Evolutionary conservation across 805 yeast species (phyloP).

Genomic region (Kodamaea leandrae): DNA sequence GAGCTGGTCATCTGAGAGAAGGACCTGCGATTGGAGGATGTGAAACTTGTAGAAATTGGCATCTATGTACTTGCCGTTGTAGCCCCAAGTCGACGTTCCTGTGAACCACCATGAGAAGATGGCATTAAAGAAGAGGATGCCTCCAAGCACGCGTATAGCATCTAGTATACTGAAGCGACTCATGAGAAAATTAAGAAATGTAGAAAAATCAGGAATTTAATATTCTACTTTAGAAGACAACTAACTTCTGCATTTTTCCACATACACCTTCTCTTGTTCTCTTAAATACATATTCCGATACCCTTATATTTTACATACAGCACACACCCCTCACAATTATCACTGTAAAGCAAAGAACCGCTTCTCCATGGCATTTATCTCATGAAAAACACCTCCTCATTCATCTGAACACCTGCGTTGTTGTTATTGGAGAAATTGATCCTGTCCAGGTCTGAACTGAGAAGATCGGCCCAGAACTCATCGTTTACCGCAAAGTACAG

Average conservation of each 20-base stretch:
- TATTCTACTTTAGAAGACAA: too few species aligned
- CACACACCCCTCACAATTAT: too few species aligned
- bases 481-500: constrained; percentile 59
- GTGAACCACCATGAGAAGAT: constrained; percentile 59
- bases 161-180: constrained; percentile 35
- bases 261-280: too few species aligned
- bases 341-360: too few species aligned
- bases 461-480: constrained; percentile 67
- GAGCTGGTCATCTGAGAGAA: constrained; percentile 46
- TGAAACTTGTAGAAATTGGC: constrained; percentile 37
- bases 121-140: constrained; percentile 46
- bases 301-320: too few species aligned
- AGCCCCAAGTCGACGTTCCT: constrained; percentile 59
- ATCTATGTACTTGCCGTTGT: constrained; percentile 49
- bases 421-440: constrained; percentile 31
- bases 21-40: constrained; percentile 15
- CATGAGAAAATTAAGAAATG: too few species aligned
- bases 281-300: too few species aligned
- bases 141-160: constrained; percentile 42
- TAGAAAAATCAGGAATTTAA: too few species aligned
- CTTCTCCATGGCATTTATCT: too few species aligned
- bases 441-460: constrained; percentile 34
- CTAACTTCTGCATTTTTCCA: too few species aligned
- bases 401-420: constrained; percentile 11
- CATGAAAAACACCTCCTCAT: constrained; percentile 31